phyloP scores from a whole-genome alignment of 1,284 basidiomycete genomes.

The Volvariella volvacea region DNA sequence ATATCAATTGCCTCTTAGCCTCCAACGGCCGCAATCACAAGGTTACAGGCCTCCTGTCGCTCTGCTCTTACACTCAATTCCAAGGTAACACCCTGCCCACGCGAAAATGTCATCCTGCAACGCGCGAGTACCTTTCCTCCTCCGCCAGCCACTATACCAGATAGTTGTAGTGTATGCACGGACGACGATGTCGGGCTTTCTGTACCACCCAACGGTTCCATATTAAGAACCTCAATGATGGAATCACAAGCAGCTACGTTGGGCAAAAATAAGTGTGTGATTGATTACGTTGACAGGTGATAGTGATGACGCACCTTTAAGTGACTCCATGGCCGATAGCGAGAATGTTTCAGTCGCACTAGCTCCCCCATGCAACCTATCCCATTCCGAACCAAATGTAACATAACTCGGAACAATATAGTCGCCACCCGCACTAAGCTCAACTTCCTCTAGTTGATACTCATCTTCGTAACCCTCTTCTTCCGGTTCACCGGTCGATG shows the following conservation, averaged over 20 bases:
- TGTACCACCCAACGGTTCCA: slow-evolving; percentile 92
- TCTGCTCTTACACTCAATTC: slow-evolving; percentile 94
- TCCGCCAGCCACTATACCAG: slow-evolving; percentile 84
- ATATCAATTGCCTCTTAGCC: slow-evolving; percentile 32
- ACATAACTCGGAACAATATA: slow-evolving; percentile 93
- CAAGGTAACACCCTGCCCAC: slow-evolving; percentile 90
- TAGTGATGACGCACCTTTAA: slow-evolving; percentile 70
- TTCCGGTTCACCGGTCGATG: slow-evolving; percentile 93
- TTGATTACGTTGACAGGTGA: slow-evolving; percentile 3
- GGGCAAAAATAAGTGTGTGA: slow-evolving; percentile 12
- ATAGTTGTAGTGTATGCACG: slow-evolving; percentile 92
- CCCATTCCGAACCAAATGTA: slow-evolving; percentile 93
- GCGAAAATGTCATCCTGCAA: slow-evolving; percentile 92
- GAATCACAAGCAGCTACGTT: slow-evolving; percentile 82
- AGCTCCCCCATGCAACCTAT: slow-evolving; percentile 72
- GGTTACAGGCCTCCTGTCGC: slow-evolving; percentile 75
- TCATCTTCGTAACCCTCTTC: slow-evolving; percentile 99
- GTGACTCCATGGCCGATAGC: slow-evolving; percentile 86
- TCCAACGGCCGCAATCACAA: slow-evolving; percentile 89
- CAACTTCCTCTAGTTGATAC: slow-evolving; percentile 95
- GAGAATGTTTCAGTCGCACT: slow-evolving; percentile 91
- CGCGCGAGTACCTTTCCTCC: slow-evolving; percentile 91
- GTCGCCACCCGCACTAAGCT: slow-evolving; percentile 85
- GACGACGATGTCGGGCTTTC: slow-evolving; percentile 77
- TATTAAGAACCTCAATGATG: slow-evolving; percentile 89